Evolutionary conservation across 2,329 filamentous ascomycete species (phyloP), one percentile per base, ranked within the genome.

Genomic region (Diaporthe vexans): DNA sequence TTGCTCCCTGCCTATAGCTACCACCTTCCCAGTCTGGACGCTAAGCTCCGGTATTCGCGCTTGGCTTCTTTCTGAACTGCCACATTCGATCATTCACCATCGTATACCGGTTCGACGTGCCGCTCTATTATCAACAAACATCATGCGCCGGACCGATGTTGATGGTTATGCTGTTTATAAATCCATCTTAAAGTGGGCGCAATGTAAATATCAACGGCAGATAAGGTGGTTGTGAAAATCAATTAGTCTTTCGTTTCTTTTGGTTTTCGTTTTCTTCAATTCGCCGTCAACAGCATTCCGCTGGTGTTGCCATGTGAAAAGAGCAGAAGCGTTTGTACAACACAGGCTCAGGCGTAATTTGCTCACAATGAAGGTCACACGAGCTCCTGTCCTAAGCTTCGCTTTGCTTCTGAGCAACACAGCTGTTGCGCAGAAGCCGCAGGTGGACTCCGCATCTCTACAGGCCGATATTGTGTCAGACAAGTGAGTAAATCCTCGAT

Each of bases 51-150:
- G 46, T 40, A 52, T 67, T 67, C 29, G 63, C 21, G 63, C 63
- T 67, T 67, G 63, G 63, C 63, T 67, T 37, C 17, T 67, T 52
- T 24, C 21, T 67, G 63, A 67, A 37, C 63, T 67, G 63, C 63
- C 63, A 43, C 46, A 67, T 67, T 52, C 8, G 63, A 67, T 52
- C 63, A 67, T 67, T 52, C 21, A 52, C 35, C 61, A 65, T 67
- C 29, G 46, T 37, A 67, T 52, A 52, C 46, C 37, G 63, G 63
- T 52, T 67, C 46, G 46, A 67, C 63, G 29, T 52, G 46, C 61
- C 61, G 21, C 26, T 26, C 24, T 17, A 15, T 9, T 48, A 24
- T 24, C 63, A n/a, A 65, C 21, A 33, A 33, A 33, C 26, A 21
- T 24, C 29, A 26, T 4, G 21, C 21, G 29, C 17, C 6, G 21